A percentile compares a stretch with the other conserved stretches of the same genome.
Conservation (phyloP, 2,329 filamentous ascomycete species). For the Penicillium sp. region DNA sequence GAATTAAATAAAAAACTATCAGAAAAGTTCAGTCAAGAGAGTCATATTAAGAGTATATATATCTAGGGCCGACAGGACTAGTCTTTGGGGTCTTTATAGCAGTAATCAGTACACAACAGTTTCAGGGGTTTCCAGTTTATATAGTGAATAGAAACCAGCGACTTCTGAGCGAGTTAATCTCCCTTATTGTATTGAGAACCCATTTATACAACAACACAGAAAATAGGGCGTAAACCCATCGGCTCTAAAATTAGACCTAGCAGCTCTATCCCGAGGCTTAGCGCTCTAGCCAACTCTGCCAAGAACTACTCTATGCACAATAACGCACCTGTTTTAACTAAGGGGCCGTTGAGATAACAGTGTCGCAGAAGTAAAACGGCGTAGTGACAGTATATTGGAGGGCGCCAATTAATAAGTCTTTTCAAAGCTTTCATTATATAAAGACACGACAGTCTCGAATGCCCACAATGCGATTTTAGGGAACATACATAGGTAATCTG, state of each 20-base stretch:
- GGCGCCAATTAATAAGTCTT: slow-evolving; percentile 3
- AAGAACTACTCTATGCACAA: not conserved
- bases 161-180: not conserved
- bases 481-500: not conserved
- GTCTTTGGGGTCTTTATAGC: not conserved
- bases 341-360: not conserved
- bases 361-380: not conserved
- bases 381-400: not conserved
- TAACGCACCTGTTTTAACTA: not conserved
- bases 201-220: not conserved
- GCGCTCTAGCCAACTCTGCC: not conserved
- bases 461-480: no score
- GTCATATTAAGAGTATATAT: not conserved
- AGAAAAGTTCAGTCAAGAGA: not conserved
- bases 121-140: not conserved
- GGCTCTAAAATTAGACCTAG: not conserved
- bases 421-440: slow-evolving; percentile 4
- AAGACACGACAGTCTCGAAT: not conserved
- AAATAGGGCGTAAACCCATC: not conserved
- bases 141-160: not conserved
- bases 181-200: not conserved
- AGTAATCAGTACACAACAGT: not conserved
- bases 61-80: not conserved
- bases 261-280: not conserved
- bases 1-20: not conserved